Base-by-base conservation (phyloP, 768 basidiomycete genomes). In the Lentinula edodes region DNA sequence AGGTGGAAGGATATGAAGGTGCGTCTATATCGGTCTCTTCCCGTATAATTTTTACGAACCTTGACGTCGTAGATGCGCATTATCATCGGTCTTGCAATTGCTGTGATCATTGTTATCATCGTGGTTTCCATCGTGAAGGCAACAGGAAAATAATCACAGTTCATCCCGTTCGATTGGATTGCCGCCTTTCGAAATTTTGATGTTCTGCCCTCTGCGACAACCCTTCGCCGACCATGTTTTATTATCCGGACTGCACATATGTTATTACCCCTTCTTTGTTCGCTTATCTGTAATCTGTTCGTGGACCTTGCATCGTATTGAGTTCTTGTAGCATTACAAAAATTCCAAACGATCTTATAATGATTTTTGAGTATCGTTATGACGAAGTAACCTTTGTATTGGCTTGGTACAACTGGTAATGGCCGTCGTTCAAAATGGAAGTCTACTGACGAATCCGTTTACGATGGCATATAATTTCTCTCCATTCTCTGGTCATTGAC, bases 1-100 rank as follows among this genome's bases (percentile, higher is more conserved):
- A 93, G 91, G 91, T 95, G 94, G 94, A 95, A 97, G 74, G 95
- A 97, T 73, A 94, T 94, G 91, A 94, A 94, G 88, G 91, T 90
- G 61, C 55, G 80, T 72, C 38, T 28, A 13, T 13, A 38, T 16
- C 36, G 9, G 8, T 20, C 2, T 45, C 8, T 45, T 45, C 18
- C n/a, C 15, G 9, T 67, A n/a, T 20, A 57, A 65, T 13, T 61
- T 64, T 16, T 67, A 45, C 7, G 20, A 23, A 6, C 62, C 35
- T 58, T 45, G 42, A 62, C 58, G 39, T 23, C 9, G 34, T 62
- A 95, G 91, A 97, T 97, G 96, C 87, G 95, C 76, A 88, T 98
- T 75, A 94, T 98, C 75, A 97, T 99, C 68, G 92, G 89, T 61
- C 81, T 90, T 51, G 93, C 91, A 58, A 89, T 99, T 68, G 83